Evolutionary conservation across 257 asterid species (phyloP).

Genomic region (Fraxinus americana): DNA sequence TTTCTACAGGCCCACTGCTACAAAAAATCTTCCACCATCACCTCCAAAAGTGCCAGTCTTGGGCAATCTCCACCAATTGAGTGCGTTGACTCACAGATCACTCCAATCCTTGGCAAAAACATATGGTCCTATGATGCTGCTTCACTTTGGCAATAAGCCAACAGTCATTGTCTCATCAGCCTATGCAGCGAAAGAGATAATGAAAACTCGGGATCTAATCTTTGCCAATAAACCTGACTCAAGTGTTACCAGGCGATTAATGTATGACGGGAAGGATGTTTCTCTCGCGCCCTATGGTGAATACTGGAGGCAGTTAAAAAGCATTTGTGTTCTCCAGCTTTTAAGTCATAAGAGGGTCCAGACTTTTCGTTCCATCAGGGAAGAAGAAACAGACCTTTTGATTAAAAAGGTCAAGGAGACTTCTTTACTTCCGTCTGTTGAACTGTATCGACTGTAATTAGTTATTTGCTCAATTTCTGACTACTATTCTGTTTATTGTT

Average conservation of each 20-base stretch:
- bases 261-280: slow-evolving; percentile 26
- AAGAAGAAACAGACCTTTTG: slow-evolving; percentile 25
- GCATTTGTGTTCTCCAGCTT: slow-evolving; percentile 24
- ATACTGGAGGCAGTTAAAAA: slow-evolving; percentile 27
- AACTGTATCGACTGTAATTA: no score
- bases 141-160: slow-evolving; percentile 33
- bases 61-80: slow-evolving; percentile 45
- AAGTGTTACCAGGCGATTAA: not conserved
- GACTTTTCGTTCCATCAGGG: slow-evolving; percentile 21
- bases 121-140: slow-evolving; percentile 41
- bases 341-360: slow-evolving; percentile 16
- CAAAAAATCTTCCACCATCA: slow-evolving; percentile 29
- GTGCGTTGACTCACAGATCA: slow-evolving; percentile 25
- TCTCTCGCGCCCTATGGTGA: slow-evolving; percentile 26
- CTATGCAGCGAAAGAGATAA: slow-evolving; percentile 15
- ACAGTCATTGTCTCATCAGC: slow-evolving; percentile 37
- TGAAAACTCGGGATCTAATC: slow-evolving; percentile 27
- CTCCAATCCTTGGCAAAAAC: slow-evolving; percentile 24
- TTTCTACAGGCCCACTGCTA: not conserved
- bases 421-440: not conserved
- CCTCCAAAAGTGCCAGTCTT: slow-evolving; percentile 40
- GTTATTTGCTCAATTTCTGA: not conserved
- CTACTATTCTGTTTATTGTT: not conserved
- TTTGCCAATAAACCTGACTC: slow-evolving; percentile 22
- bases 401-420: slow-evolving; percentile 11